These are phyloP conservation scores for Excoecaria agallocha DNA, from an alignment of 345 rosid species.

Conservation along the genomic window DNA sequence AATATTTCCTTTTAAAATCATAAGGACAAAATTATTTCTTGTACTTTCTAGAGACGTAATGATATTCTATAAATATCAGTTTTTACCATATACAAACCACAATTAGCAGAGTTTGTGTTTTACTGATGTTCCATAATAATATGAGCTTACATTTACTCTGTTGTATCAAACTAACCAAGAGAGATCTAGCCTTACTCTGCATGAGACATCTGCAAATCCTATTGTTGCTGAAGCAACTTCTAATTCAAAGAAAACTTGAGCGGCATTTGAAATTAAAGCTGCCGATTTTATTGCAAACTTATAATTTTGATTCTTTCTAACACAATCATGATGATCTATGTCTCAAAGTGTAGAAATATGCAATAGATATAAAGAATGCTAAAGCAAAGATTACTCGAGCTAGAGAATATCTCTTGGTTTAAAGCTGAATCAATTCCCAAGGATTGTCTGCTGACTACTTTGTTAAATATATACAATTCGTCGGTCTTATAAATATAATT, in stretches of 20 bases:
- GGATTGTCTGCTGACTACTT: constrained; percentile 69
- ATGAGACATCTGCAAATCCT: constrained; percentile 77
- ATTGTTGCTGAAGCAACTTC: constrained; percentile 75
- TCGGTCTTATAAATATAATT: constrained; percentile 48
- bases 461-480: constrained; percentile 62
- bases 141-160: constrained; percentile 67
- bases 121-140: constrained; percentile 57
- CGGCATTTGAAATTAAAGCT: constrained; percentile 74
- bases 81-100: no score
- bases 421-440: constrained; percentile 69
- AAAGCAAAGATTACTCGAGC: constrained; percentile 60
- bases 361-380: constrained; percentile 53
- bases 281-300: constrained; percentile 55
- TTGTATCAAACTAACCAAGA: constrained; percentile 80
- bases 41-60: no score
- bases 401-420: constrained; percentile 53
- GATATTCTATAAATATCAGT: no score
- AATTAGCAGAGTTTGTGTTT: no score
- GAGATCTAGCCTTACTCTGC: constrained; percentile 60
- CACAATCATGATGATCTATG: constrained; percentile 56
- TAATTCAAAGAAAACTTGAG: constrained; percentile 54
- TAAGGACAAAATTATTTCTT: no score
- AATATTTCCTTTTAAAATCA: no score
- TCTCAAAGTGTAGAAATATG: constrained; percentile 53
- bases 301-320: constrained; percentile 49